Evolutionary conservation across 78 protist genomes (phyloP).

Genomic region (Chrysochromulina tobinii): DNA sequence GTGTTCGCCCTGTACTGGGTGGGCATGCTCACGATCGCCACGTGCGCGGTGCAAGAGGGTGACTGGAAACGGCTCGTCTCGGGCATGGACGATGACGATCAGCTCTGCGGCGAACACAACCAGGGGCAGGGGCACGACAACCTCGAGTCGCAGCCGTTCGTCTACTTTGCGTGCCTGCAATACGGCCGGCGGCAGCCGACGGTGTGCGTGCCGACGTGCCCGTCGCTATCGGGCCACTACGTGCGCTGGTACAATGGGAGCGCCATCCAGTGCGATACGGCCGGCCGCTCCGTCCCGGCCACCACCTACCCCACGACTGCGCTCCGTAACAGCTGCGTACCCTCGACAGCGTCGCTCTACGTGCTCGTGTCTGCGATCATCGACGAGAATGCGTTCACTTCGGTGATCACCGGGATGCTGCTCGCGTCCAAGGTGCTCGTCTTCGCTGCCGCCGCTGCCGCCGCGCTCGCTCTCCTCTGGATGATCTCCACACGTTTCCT

Average conservation of each 20-base stretch:
- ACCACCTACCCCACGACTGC: background rate
- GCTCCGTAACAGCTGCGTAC: background rate
- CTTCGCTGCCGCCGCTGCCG: background rate
- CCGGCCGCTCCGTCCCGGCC: constrained; percentile 1
- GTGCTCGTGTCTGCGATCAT: background rate
- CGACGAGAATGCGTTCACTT: background rate
- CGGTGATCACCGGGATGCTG: background rate
- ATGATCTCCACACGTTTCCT: too few species aligned
- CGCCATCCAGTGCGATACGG: background rate
- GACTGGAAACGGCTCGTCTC: background rate
- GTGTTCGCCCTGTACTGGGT: background rate
- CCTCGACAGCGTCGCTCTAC: background rate
- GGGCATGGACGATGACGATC: background rate
- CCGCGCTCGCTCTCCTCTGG: background rate
- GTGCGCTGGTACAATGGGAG: constrained; percentile 17
- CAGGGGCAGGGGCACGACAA: background rate
- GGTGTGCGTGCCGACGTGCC: background rate
- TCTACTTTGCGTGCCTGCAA: background rate
- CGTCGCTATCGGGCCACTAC: background rate
- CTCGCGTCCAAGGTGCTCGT: background rate
- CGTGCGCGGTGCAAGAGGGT: background rate
- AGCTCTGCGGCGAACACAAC: background rate
- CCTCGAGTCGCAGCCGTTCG: background rate
- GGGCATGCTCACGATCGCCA: background rate
- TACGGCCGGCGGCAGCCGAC: constrained; percentile 9